Percentiles rank a stretch among this genome's conserved stretches.
These are phyloP conservation scores for Ustilago loliicola DNA, from an alignment of 1,284 basidiomycete genomes.

Conservation along the genomic window DNA sequence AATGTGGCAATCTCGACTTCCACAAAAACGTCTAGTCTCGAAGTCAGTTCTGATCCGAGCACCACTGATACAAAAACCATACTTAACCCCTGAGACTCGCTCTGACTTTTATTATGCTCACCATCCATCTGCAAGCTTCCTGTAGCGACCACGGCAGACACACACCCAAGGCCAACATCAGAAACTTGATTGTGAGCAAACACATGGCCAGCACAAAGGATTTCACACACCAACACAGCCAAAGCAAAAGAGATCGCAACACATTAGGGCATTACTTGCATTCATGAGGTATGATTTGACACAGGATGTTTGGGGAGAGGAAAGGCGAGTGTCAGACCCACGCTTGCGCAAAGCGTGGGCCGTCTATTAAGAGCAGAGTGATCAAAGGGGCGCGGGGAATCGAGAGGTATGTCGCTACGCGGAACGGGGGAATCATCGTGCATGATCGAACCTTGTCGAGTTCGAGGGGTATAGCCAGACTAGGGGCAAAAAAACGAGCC, in stretches of 20 bases:
- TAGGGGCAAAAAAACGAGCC: neutral
- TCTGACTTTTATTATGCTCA: too few relatives aligned
- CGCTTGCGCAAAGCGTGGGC: neutral
- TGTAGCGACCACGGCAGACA: too few relatives aligned
- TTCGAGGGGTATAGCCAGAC: slow-evolving; percentile 52
- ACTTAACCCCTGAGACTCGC: too few relatives aligned
- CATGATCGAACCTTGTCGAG: slow-evolving; percentile 52
- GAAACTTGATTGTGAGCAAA: too few relatives aligned
- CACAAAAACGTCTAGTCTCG: too few relatives aligned
- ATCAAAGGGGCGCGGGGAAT: neutral
- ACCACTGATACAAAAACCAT: too few relatives aligned
- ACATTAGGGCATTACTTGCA: slow-evolving; percentile 6
- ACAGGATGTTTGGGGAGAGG: neutral
- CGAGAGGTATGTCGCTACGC: slow-evolving; percentile 40
- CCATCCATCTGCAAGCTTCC: too few relatives aligned
- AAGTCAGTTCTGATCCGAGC: too few relatives aligned
- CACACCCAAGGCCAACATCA: too few relatives aligned
- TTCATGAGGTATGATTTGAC: slow-evolving; percentile 10
- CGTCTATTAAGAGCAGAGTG: slow-evolving; percentile 27
- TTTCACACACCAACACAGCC: neutral
- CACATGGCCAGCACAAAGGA: neutral
- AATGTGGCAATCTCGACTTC: too few relatives aligned
- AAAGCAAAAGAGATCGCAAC: neutral
- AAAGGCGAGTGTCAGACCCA: neutral
- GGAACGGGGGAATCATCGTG: slow-evolving; percentile 49